A percentile compares a stretch with the other conserved stretches of the same genome.
Conservation (phyloP, 2,329 filamentous ascomycete species). For the Karstenula rhodostoma region DNA sequence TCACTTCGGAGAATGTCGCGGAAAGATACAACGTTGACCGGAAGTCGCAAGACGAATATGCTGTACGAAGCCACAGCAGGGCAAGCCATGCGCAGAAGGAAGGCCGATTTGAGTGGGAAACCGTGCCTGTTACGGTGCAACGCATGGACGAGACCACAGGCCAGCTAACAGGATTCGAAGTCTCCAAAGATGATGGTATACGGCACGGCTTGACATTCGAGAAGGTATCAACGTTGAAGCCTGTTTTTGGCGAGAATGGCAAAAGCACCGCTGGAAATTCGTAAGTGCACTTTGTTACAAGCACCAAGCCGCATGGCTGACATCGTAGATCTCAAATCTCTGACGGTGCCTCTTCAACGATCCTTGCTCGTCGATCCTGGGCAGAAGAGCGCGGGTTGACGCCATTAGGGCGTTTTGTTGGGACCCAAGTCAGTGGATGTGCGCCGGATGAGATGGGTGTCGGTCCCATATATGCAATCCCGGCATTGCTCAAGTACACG, state of each 20-base stretch:
- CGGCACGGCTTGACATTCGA: slow-evolving; percentile 88
- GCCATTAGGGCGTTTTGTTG: slow-evolving; percentile 92
- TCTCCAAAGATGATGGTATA: slow-evolving; percentile 89
- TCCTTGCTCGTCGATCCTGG: slow-evolving; percentile 92
- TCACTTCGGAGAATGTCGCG: slow-evolving; percentile 95
- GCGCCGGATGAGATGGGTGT: slow-evolving; percentile 97
- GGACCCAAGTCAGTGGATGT: slow-evolving; percentile 88
- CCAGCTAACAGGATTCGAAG: slow-evolving; percentile 74
- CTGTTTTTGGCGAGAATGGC: slow-evolving; percentile 90
- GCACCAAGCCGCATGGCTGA: slow-evolving; percentile 10
- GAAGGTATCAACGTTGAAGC: slow-evolving; percentile 80
- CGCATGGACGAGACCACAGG: slow-evolving; percentile 82
- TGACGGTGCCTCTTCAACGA: slow-evolving; percentile 86
- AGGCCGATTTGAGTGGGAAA: slow-evolving; percentile 91
- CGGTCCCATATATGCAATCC: slow-evolving; percentile 74
- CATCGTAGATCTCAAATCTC: slow-evolving; percentile 81
- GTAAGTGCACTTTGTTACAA: slow-evolving; percentile 20
- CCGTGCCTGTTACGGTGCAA: slow-evolving; percentile 82
- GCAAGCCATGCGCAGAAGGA: slow-evolving; percentile 89
- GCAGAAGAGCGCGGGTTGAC: slow-evolving; percentile 86
- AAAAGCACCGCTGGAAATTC: slow-evolving; percentile 88
- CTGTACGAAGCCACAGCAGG: slow-evolving; percentile 84
- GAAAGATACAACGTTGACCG: slow-evolving; percentile 84
- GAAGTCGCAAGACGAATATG: slow-evolving; percentile 82
- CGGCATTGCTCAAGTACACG: slow-evolving; percentile 82